Evolutionary conservation across 305 asterid species (phyloP), one percentile per base, ranked within the genome.

Genomic region (Vinca major): DNA sequence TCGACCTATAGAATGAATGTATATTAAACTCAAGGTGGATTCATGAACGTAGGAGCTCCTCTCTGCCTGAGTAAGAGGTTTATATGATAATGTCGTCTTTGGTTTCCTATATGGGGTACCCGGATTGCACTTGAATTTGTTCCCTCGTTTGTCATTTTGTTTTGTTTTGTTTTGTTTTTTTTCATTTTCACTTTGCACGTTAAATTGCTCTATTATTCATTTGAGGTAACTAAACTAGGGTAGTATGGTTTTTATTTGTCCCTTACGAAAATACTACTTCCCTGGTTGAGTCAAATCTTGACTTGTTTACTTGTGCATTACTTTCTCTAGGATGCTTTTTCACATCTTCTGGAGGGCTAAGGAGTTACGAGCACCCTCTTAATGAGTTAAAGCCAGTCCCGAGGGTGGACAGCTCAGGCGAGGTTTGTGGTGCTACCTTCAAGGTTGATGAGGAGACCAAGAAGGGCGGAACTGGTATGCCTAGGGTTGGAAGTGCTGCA

Each of bases 401-500:
- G 2, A 88, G 96, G 79, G 86, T 88, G 54, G 96, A 92, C 84
- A 89, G 96, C 76, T 86, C 88, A 0, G 98, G 96, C 1, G 92
- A 89, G 68, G 81, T 92, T 70, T 86, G 95, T 36, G 98, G 96
- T 37, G 74, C 89, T 36, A 88, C 83, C 63, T 92, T 92, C 65
- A 88, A 92, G 85, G 95, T 92, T 54, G 98, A 92, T 16, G 65
- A 76, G 0, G 95, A 85, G 33, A 68, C 95, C n/a, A 83, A 82
- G 76, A 90, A 86, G 68, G 92, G 65, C 8, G 79, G 53, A 17
- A 20, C 79, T 1, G 90, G 90, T 61, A 88, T 89, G 85, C 92
- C 94, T 40, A 80, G 96, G 80, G 98, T 92, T 55, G 94, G 92
- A 63, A 92, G 96, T 64, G 96, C 91, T 69, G 96, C 96, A 0